These are phyloP conservation scores for Ophiostoma piceae DNA, from an alignment of 2,329 filamentous ascomycete genomes.

Conservation along the genomic window DNA sequence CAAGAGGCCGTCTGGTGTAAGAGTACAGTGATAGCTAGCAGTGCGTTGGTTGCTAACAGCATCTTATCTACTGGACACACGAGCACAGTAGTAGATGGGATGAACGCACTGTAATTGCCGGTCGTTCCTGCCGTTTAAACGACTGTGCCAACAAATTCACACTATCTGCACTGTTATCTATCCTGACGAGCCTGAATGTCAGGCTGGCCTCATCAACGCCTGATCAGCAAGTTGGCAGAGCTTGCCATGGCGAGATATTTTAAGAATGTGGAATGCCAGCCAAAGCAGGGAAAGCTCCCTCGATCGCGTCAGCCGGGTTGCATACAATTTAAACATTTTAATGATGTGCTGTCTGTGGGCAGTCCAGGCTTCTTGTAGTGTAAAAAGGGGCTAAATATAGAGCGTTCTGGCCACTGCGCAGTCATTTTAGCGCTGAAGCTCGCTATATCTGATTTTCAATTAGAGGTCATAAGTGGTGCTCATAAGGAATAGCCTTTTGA, in stretches of 20 bases:
- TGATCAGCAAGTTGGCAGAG: neutral
- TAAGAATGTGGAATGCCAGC: neutral
- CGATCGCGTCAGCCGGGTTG: conserved; percentile 3
- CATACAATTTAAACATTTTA: neutral
- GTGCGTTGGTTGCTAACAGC: too few species aligned
- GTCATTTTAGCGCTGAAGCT: neutral
- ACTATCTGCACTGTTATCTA: neutral
- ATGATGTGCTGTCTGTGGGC: conserved; percentile 5
- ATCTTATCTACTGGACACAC: neutral
- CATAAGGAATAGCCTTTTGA: neutral
- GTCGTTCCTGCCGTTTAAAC: neutral
- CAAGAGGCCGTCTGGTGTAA: neutral
- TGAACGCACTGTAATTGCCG: neutral
- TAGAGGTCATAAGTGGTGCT: neutral
- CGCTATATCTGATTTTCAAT: neutral
- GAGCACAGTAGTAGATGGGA: neutral
- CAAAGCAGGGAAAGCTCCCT: neutral
- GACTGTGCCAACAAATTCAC: neutral
- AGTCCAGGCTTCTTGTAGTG: neutral
- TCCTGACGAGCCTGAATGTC: too few species aligned
- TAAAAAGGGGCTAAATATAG: conserved; percentile 8
- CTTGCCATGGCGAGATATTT: neutral
- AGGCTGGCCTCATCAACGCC: neutral
- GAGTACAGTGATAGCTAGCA: too few species aligned
- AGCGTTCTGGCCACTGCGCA: neutral